Evolutionary conservation across 345 rosid genomes (phyloP).

Genomic region (Xanthoceras sorbifolium): DNA sequence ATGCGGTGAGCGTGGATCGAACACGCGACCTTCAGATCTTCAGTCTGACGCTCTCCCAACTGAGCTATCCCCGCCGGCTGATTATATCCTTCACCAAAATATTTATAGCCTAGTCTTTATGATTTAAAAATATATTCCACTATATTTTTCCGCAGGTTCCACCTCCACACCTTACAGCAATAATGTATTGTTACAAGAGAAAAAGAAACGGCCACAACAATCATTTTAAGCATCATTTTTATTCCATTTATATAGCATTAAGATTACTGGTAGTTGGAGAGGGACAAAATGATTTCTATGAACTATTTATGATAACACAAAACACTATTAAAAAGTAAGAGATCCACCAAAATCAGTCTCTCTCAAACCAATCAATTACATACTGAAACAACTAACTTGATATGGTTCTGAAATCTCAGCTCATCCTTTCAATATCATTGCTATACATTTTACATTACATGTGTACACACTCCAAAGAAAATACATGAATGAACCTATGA

Average conservation of each 20-base stretch:
- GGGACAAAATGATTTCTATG: not conserved
- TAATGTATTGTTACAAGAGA: not conserved
- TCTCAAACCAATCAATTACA: not conserved
- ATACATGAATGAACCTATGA: not conserved
- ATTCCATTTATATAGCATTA: no score
- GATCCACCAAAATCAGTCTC: conserved; percentile 3
- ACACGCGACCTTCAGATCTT: conserved; percentile 99
- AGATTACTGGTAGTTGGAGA: not conserved
- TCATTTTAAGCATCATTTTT: no score
- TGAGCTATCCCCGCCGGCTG: conserved; percentile 71
- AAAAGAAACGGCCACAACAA: no score
- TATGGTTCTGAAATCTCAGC: not conserved
- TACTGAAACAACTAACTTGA: not conserved
- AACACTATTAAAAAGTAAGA: not conserved
- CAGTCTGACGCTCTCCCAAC: conserved; percentile 99
- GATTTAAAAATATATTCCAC: no score
- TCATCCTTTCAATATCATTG: not conserved
- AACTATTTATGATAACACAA: not conserved
- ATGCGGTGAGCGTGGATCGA: conserved; percentile 97
- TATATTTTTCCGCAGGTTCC: no score
- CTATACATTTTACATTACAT: not conserved
- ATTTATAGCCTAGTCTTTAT: no score
- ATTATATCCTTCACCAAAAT: no score
- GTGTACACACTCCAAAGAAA: not conserved
- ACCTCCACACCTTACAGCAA: no score